Evolutionary conservation across 805 yeast genomes (phyloP).

Genomic region (Alloascoidea hylecoeti): DNA sequence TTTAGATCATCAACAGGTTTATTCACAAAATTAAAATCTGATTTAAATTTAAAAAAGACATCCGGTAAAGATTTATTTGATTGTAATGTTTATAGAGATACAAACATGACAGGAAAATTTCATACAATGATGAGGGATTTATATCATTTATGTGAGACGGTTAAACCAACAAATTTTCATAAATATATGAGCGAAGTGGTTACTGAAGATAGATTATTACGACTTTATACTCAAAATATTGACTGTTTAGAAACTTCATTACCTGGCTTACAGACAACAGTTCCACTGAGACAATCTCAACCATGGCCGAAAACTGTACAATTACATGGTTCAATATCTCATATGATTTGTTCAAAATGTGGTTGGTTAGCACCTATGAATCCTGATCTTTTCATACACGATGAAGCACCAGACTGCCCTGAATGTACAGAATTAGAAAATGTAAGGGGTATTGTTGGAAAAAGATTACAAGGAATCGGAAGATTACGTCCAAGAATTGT

Average conservation of each 20-base stretch:
- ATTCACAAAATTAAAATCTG: slow-evolving; percentile 35
- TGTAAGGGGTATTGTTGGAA: slow-evolving; percentile 43
- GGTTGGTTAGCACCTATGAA: slow-evolving; percentile 38
- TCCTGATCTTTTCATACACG: slow-evolving; percentile 29
- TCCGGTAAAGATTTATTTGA: slow-evolving; percentile 68
- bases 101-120: slow-evolving; percentile 44
- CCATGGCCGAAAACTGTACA: slow-evolving; percentile 54
- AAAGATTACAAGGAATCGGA: slow-evolving; percentile 52
- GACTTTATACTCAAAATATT: slow-evolving; percentile 82
- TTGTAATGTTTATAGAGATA: slow-evolving; percentile 57
- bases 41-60: slow-evolving; percentile 19
- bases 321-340: slow-evolving; percentile 70
- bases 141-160: slow-evolving; percentile 34
- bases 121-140: slow-evolving; percentile 62
- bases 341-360: slow-evolving; percentile 70
- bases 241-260: slow-evolving; percentile 65
- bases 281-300: slow-evolving; percentile 28
- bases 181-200: slow-evolving; percentile 44
- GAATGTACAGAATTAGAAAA: slow-evolving; percentile 47
- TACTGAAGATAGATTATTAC: slow-evolving; percentile 43
- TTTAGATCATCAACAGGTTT: slow-evolving; percentile 71
- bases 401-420: slow-evolving; percentile 42
- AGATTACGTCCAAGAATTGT: slow-evolving; percentile 52
- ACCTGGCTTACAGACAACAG: slow-evolving; percentile 28
- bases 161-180: slow-evolving; percentile 71